Base-by-base conservation (phyloP, 164 flowering plant species). In the Nelumbo lutea region DNA sequence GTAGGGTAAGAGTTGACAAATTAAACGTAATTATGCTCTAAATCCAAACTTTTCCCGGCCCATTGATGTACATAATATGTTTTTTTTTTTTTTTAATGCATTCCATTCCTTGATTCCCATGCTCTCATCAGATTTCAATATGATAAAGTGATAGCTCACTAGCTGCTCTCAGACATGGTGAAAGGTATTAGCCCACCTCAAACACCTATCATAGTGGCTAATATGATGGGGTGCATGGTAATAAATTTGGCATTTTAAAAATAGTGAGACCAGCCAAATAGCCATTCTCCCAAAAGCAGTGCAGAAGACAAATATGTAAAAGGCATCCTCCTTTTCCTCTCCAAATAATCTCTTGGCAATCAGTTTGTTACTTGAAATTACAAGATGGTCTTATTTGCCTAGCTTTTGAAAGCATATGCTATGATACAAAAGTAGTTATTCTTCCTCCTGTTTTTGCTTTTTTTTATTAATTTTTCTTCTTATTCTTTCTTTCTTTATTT, bases 1-100 rank as follows among this genome's bases (percentile, higher is more conserved):
- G 48, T 41, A 61, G 45, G 48, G 65, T 45, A 56, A 73, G 77
- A 71, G 83, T 81, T 78, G 86, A 79, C 83, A 69, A 79, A 61
- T 70, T 51, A 76, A 82, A 70, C 69, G 27, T 27, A 27, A 27
- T 40, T 48, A 59, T 47, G 9, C 57, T 56, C 52, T 13, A 14
- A 62, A n/a, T 47, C 64, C 59, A 51, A 42, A 68, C 46, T 4
- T 6, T 39, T 57, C 39, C 13, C 27, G 27, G 27, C 27, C 27
- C 9, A 39, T 11, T 70, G 43, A 27, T 5, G 2, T 45, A n/a
- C 14, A 58, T 3, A n/a, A 42, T 6, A 42, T 15, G 40, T 6
- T 14, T 15, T 44, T 44, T 8, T 40, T 39, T 27, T 27, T 27
- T 27, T 27, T 27, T 27, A 27, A 0, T 2, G 27, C 27, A 27